Conservation (phyloP, 2,329 filamentous ascomycete species). For the Peltaster fructicola region DNA sequence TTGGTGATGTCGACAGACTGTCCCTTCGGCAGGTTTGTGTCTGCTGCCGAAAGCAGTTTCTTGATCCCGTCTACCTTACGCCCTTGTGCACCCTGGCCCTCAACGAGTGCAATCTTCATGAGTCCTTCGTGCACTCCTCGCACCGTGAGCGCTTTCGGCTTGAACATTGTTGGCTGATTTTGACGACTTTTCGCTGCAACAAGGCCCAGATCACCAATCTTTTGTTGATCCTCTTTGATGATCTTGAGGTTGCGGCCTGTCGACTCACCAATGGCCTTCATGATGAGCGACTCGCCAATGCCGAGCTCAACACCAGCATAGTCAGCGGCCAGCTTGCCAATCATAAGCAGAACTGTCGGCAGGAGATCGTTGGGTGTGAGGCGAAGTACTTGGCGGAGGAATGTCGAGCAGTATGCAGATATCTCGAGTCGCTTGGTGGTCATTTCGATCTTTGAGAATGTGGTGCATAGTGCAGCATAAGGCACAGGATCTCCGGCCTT, state of each 20-base stretch:
- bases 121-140: conserved; percentile 73
- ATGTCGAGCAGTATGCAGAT: conserved; percentile 71
- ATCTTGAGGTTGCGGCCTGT: conserved; percentile 75
- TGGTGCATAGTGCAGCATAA: conserved; percentile 84
- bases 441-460: conserved; percentile 87
- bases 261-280: conserved; percentile 93
- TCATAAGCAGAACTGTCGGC: conserved; percentile 82
- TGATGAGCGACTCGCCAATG: conserved; percentile 96
- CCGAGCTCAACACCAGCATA: conserved; percentile 92
- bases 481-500: conserved; percentile 73
- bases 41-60: conserved; percentile 82
- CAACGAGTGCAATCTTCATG: conserved; percentile 71
- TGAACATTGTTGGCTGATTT: conserved; percentile 96
- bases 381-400: conserved; percentile 83
- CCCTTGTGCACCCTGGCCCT: conserved; percentile 73
- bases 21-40: conserved; percentile 52
- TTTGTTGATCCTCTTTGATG: conserved; percentile 90
- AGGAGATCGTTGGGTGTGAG: conserved; percentile 77
- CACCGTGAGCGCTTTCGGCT: conserved; percentile 78
- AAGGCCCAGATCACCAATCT: conserved; percentile 86
- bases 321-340: conserved; percentile 92
- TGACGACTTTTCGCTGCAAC: conserved; percentile 91
- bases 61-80: conserved; percentile 91
- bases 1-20: conserved; percentile 62
- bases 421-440: conserved; percentile 85